These are phyloP conservation scores for Sporothrix pallida DNA, from an alignment of 2,329 filamentous ascomycete species.

Conservation along the genomic window DNA sequence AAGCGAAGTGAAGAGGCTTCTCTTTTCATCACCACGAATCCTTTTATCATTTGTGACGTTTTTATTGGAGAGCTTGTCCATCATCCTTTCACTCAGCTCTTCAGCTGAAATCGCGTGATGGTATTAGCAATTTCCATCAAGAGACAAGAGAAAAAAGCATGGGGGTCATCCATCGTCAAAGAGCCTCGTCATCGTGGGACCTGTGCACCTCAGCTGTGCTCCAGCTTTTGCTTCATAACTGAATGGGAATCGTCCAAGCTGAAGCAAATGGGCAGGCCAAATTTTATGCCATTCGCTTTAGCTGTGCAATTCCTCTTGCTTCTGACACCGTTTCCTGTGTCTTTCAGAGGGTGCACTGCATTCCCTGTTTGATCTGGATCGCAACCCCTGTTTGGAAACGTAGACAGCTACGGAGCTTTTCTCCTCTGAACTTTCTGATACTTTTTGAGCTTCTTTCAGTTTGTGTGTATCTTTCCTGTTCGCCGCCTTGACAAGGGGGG, in stretches of 20 bases:
- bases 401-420: slow-evolving; percentile 3
- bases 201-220: background rate
- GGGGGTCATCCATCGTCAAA: background rate
- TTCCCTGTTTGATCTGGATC: slow-evolving; percentile 4
- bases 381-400: slow-evolving; percentile 17
- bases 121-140: background rate
- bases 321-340: background rate
- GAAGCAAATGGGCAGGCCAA: background rate
- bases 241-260: background rate
- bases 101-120: slow-evolving; percentile 23
- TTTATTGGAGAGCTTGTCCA: background rate
- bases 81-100: background rate
- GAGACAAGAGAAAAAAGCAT: background rate
- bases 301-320: too few relatives aligned
- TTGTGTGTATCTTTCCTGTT: background rate
- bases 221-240: background rate
- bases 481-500: slow-evolving; percentile 2
- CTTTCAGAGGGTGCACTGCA: background rate
- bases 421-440: background rate
- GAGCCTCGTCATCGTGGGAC: background rate
- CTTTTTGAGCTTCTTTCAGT: too few relatives aligned
- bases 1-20: background rate
- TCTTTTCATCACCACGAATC: too few relatives aligned
- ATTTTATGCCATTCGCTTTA: background rate
- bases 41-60: background rate